Evolutionary conservation across 2,329 filamentous ascomycete species (phyloP), one percentile per base, ranked within the genome.

Genomic region (Botrytis hyacinthi): DNA sequence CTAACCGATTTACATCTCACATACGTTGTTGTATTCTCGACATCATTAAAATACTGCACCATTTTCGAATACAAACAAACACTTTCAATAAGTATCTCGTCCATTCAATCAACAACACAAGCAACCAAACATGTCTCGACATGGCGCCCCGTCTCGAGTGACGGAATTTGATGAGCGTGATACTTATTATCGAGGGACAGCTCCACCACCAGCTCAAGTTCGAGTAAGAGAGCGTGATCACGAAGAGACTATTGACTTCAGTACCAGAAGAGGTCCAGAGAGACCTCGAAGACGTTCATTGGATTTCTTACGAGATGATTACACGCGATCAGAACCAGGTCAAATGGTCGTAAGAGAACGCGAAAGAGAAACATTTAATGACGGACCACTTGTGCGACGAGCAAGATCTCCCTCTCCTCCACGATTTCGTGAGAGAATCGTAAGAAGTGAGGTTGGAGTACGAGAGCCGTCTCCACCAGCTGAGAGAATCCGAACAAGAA

Each of bases 1-100:
- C 16, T 10, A 6, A 37, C 22, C 29, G 44, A n/a, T 67, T 40
- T 35, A 54, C 20, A 35, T n/a, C 16, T 8, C 20, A 51, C 59
- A 63, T 29, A 40, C 42, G 32, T 65, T 26, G 18, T 12, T 51
- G 20, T 62, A 26, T 63, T 35, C 37, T 22, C 20, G 18, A 35
- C 40, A 9, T 29, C 29, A n/a, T 26, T 7, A 12, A 46, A 65
- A 51, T 18, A 57, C 42, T 59, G 20, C 70, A 40, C 61, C 70
- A 97, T 97, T 80, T 80, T 97, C 90, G 0, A 90, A 90, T 2
- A 94, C 46, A 40, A 40, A 40, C 22, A 67, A 46, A 37, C 22
- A 3, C n/a, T 57, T 7, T 51, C 44, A 67, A 35, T 26, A 51
- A 51, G 63, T 37, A 37, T 20, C 29, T 63, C 92, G 78, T 95